Percentiles rank a stretch among this genome's conserved stretches.
Evolutionary conservation across 1,284 basidiomycete species (phyloP).

Genomic region (Puccinia polysora): DNA sequence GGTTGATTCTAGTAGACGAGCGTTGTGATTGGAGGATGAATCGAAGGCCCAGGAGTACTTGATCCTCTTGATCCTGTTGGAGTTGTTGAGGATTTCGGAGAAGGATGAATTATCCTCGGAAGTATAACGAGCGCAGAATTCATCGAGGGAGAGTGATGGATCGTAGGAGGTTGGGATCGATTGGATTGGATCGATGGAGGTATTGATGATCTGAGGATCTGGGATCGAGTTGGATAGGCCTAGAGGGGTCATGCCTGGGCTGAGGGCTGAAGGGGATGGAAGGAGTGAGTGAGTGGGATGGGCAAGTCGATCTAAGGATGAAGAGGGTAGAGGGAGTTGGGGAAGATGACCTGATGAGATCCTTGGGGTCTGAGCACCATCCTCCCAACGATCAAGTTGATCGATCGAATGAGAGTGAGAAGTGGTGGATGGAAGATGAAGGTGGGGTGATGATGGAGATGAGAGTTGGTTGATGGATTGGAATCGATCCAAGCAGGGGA

Average conservation of each 20-base stretch:
- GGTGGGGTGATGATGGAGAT: neutral
- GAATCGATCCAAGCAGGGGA: conserved; percentile 79
- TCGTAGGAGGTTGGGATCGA: conserved; percentile 54
- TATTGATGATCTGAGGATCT: no score
- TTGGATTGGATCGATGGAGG: conserved; percentile 1
- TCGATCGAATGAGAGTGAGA: no score
- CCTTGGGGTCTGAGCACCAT: conserved; percentile 23
- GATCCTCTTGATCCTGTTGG: conserved; percentile 73
- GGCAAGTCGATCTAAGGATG: neutral
- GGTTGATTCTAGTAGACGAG: conserved; percentile 45
- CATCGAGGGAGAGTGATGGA: conserved; percentile 65
- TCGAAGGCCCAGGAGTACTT: conserved; percentile 85
- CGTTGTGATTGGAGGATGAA: conserved; percentile 71
- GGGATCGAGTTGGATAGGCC: conserved; percentile 6
- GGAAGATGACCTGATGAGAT: neutral
- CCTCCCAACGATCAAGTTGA: conserved; percentile 28
- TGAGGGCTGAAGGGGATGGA: conserved; percentile 8
- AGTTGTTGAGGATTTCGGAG: conserved; percentile 77
- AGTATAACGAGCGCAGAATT: conserved; percentile 82
- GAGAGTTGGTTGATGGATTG: conserved; percentile 57
- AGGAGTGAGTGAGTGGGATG: conserved; percentile 1
- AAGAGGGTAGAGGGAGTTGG: neutral
- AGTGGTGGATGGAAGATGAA: neutral
- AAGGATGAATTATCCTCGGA: conserved; percentile 95
- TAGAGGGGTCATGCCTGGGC: conserved; percentile 35